These are phyloP conservation scores for Trichoderma sp. DNA, from an alignment of 2,329 filamentous ascomycete species.

Conservation along the genomic window DNA sequence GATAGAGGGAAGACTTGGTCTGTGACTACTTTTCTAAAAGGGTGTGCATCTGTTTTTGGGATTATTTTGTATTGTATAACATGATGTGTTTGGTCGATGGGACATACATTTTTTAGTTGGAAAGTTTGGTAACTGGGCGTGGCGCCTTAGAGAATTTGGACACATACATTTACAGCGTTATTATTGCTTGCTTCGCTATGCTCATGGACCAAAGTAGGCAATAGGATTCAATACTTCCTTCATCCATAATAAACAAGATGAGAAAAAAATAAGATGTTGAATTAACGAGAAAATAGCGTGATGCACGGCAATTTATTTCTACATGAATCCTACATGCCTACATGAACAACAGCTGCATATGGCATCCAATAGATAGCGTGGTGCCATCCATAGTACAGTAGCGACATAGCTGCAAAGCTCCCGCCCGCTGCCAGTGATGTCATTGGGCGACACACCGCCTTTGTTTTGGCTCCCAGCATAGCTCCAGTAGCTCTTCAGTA, in stretches of 20 bases:
- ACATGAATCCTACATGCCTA: not conserved
- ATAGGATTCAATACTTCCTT: not conserved
- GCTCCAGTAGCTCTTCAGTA: not conserved
- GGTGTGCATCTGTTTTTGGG: not conserved
- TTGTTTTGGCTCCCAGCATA: not conserved
- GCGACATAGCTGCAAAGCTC: not conserved
- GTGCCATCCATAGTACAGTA: not conserved
- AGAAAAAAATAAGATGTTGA: not conserved
- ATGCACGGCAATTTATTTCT: not conserved
- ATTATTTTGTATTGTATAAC: not conserved
- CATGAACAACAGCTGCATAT: not conserved
- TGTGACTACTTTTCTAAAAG: not conserved
- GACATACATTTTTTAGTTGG: not conserved
- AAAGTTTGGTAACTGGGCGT: not conserved
- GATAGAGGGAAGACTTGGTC: not conserved
- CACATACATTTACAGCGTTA: not conserved
- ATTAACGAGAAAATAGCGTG: not conserved
- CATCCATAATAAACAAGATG: not conserved
- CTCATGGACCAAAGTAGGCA: not conserved
- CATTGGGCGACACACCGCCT: conserved; percentile 12
- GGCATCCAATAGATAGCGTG: not conserved
- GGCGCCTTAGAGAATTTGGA: not conserved
- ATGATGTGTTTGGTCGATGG: not conserved
- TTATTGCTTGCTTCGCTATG: not conserved
- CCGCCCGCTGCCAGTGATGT: conserved; percentile 9